Base-by-base conservation (phyloP, 108 stramenopile genomes). In the Nitzschia sp. region DNA sequence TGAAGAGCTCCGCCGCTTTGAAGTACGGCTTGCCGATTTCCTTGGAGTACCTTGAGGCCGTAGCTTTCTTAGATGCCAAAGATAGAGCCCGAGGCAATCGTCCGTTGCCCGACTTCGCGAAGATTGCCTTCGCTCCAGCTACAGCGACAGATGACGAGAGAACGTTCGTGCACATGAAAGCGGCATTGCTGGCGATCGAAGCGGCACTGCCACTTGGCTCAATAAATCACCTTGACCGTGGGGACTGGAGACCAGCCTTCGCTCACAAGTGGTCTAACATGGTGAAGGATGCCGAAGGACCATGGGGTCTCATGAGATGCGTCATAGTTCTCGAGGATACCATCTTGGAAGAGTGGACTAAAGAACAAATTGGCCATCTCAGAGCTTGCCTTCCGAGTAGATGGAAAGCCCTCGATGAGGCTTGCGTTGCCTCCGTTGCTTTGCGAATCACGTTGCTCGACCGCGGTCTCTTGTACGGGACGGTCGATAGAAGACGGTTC, bases 331-430 rank as follows among this genome's bases (percentile, higher is more conserved):
- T 93, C 8, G 91, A 93, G 70, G 86, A 93, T 61, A 76, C 72
- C 7, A 85, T 93, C 37, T 70, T 76, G 37, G 80, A 80, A 20
- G 86, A 88, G 44, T 93, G 80, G 82, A 75, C 86, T 7, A 72
- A 75, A 26, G 67, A 84, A 21, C 77, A 90, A 26, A 72, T 83
- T 46, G 78, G 78, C 29, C 83, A 90, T 52, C 71, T 93, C 21
- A 71, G 81, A 24, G 50, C 86, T n/a, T 80, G 83, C 57, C 55
- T 93, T 22, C 84, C 91, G 29, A 69, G 56, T 5, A 78, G 77
- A 29, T 88, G 82, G 80, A 90, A 87, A 65, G 89, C 89, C 17
- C 71, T 93, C 52, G 71, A 82, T 15, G 92, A 89, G 77, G 87
- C 88, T 37, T 82, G 86, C 44, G 62, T 82, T 1, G 65, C 89